Percentiles rank a stretch among this genome's conserved stretches.
phyloP scores from a whole-genome alignment of 1,139 yeast genomes.

The Arxiozyma heterogenica region DNA sequence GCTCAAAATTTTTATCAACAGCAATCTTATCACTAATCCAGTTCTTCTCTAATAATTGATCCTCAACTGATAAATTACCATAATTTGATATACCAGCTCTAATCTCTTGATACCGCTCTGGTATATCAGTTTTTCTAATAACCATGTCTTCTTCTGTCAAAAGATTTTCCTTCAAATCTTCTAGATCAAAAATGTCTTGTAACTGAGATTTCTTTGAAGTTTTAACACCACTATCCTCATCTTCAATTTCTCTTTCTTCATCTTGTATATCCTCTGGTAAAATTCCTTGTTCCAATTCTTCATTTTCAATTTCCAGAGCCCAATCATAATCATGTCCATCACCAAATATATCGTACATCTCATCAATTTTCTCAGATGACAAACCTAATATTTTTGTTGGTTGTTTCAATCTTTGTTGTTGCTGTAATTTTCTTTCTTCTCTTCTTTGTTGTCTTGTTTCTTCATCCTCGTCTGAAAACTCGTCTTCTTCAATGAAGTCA shows the following conservation, averaged over 20 bases:
- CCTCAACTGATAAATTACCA: slow-evolving; percentile 53
- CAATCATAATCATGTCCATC: slow-evolving; percentile 96
- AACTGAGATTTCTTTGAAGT: slow-evolving; percentile 43
- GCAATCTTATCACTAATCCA: slow-evolving; percentile 64
- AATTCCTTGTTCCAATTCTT: slow-evolving; percentile 36
- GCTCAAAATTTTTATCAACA: slow-evolving; percentile 42
- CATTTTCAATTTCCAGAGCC: slow-evolving; percentile 90
- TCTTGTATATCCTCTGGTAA: slow-evolving; percentile 33
- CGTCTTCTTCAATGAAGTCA: slow-evolving; percentile 96
- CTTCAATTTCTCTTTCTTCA: slow-evolving; percentile 40
- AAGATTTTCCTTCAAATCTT: slow-evolving; percentile 82
- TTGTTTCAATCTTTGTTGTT: slow-evolving; percentile 34
- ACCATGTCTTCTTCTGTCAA: slow-evolving; percentile 87
- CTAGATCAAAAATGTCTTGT: slow-evolving; percentile 88
- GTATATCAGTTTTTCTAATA: slow-evolving; percentile 78
- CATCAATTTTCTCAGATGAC: slow-evolving; percentile 88
- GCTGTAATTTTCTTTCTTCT: slow-evolving; percentile 30
- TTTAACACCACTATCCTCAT: slow-evolving; percentile 34
- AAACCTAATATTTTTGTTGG: slow-evolving; percentile 64
- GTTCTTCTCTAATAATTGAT: slow-evolving; percentile 58
- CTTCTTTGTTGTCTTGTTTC: slow-evolving; percentile 39
- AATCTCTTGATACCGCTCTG: slow-evolving; percentile 81
- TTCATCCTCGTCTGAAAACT: slow-evolving; percentile 84
- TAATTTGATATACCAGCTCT: slow-evolving; percentile 57
- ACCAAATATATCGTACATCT: slow-evolving; percentile 90